Base-by-base conservation (phyloP, 257 asterid genomes). In the Nicotiana tabacum region DNA sequence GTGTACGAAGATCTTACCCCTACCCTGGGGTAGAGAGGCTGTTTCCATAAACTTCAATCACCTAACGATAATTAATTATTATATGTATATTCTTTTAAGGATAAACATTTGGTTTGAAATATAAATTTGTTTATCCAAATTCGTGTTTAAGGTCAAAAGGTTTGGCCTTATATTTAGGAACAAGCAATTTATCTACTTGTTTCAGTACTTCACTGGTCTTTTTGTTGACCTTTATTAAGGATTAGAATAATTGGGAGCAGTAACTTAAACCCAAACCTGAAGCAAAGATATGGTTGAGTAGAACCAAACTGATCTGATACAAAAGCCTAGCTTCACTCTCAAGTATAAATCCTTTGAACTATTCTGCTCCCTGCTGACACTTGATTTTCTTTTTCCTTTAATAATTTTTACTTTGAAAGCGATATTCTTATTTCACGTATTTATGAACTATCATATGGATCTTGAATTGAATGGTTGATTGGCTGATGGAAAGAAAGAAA, bases 271-370 rank as follows among this genome's bases (percentile, higher is more conserved):
- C 17, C 18, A 53, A 53, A 53, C 18, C 58, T 53, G 58, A 53
- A 53, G 58, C 18, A 53, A 53, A 53, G 18, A 53, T 53, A 53
- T 12, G 35, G 57, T 76, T 76, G 64, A 76, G 80, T 76, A 76
- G 43, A 51, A 76, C 16, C 43, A 51, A 76, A 48, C 46, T 27
- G 5, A 48, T 51, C 46, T 27, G 29, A 27, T 74, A 48, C 27
- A 84, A 72, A 84, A 84, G 82, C 84, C 87, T 84, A 69, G 9
- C 84, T 81, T 84, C 51, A 53, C 74, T 84, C 57, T 15, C n/a
- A 64, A 72, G 35, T n/a, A 64, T 80, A 66, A 64, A 62, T 21
- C 30, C 29, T 0, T n/a, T 1, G 61, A 12, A 48, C 2, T 74
- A 74, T 74, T 72, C 37, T 24, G 37, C 61, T 24, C 39, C 65